These are phyloP conservation scores for Cladosporium sp. DNA, from an alignment of 2,329 filamentous ascomycete species.

Conservation along the genomic window DNA sequence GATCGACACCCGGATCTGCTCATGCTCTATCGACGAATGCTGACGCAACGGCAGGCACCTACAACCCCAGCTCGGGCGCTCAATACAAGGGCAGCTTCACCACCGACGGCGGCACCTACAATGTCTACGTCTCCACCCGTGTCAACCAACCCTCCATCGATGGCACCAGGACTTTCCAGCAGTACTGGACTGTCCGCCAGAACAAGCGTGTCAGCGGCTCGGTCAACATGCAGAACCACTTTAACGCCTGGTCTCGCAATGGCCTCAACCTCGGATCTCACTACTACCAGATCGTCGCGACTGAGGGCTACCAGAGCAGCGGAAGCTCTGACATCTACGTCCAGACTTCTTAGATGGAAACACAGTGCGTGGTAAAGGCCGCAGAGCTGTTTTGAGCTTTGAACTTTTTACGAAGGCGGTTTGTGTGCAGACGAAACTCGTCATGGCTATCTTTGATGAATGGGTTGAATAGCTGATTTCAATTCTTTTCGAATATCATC, in stretches of 20 bases:
- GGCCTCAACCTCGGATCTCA: constrained; percentile 48
- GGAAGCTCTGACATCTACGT: constrained; percentile 49
- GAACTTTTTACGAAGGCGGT: no score
- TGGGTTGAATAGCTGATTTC: no score
- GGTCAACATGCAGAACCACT: constrained; percentile 47
- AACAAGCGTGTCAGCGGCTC: constrained; percentile 48
- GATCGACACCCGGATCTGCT: background rate
- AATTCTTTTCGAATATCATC: no score
- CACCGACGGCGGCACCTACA: constrained; percentile 51
- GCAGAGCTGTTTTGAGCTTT: no score
- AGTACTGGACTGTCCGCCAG: constrained; percentile 51
- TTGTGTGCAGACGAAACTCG: no score
- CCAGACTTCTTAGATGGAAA: constrained; percentile 5
- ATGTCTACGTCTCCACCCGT: constrained; percentile 48
- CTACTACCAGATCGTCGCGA: constrained; percentile 53
- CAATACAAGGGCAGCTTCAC: constrained; percentile 49
- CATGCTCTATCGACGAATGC: background rate
- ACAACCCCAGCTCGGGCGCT: constrained; percentile 41
- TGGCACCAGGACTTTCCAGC: constrained; percentile 50
- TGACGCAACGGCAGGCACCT: constrained; percentile 33
- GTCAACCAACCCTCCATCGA: constrained; percentile 44
- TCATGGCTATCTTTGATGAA: no score
- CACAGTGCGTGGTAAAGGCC: background rate
- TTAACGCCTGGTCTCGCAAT: constrained; percentile 48
- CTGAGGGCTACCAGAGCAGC: constrained; percentile 51